Conservation (phyloP, 495 filamentous ascomycete genomes). For the Hypoxylon subgilvum region DNA sequence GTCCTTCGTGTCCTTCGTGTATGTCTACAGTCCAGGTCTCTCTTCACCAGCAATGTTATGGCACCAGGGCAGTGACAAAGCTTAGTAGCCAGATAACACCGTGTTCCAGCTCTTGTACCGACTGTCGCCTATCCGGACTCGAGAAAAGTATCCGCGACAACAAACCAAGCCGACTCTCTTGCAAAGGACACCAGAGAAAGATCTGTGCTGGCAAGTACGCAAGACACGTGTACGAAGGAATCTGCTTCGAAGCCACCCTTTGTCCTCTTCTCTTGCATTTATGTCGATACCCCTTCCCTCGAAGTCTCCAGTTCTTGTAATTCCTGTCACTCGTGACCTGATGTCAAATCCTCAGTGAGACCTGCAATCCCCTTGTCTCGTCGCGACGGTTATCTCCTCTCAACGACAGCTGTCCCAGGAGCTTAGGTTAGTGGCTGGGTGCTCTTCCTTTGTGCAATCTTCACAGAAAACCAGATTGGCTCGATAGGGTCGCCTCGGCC, state of each 20-base stretch:
- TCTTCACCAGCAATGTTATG: background rate
- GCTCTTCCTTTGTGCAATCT: conserved; percentile 7
- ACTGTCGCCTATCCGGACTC: background rate
- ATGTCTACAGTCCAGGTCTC: background rate
- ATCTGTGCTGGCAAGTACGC: background rate
- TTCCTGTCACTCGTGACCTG: background rate
- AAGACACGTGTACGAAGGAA: background rate
- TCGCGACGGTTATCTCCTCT: background rate
- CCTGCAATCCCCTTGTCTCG: background rate
- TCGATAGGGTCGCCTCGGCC: conserved; percentile 3
- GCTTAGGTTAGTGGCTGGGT: conserved; percentile 11
- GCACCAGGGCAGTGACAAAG: no score
- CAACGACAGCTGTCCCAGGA: conserved; percentile 7
- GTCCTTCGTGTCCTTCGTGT: background rate
- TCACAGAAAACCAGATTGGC: conserved; percentile 18
- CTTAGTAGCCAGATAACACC: no score
- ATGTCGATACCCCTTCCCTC: conserved; percentile 1
- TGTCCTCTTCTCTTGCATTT: conserved; percentile 18
- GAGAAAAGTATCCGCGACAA: conserved; percentile 2
- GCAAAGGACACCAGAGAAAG: background rate
- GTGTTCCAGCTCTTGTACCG: no score
- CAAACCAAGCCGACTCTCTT: conserved; percentile 6
- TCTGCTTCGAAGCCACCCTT: conserved; percentile 6
- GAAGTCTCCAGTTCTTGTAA: conserved; percentile 1
- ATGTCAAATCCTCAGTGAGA: background rate